Evolutionary conservation across 768 basidiomycete genomes (phyloP), one percentile per base, ranked within the genome.

Genomic region (Cystofilobasidium macerans): DNA sequence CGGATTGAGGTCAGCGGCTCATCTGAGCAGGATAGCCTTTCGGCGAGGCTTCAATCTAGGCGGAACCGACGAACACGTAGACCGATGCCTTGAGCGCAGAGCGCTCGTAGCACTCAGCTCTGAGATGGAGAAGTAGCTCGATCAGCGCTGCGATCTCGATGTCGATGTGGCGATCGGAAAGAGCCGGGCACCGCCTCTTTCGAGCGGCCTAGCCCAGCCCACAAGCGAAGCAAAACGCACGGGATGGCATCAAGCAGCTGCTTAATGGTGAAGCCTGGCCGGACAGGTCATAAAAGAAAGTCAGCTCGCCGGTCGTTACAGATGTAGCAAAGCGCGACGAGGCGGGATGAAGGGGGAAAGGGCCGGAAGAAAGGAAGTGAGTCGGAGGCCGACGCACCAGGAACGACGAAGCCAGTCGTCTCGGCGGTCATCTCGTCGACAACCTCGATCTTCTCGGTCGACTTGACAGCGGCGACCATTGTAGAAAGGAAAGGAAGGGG

Each of bases 91-190:
- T 81, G 72, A 92, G 67, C 4, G 89, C 87, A 0, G 89, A 93
- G 67, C 94, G 88, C 79, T 93, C 81, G 78, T 85, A 89, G 80
- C 94, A 97, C 77, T 90, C 90, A 13, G 86, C 73, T 83, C 75
- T 76, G 35, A 24, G 57, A 36, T 30, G 8, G 22, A n/a, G 33
- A 36, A n/a, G 9, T 4, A 58, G n/a, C 45, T 24, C 20, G 32
- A 57, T 24, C 26, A 40, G 3, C 35, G n/a, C 22, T 20, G 30
- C 20, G 45, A 36, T 38, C 36, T 38, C 3, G 38, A 45, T n/a
- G n/a, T 48, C 18, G 28, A 20, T 47, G 7, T 47, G 48, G n/a
- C 20, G 51, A 2, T 28, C 18, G 18, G 32, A 28, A 45, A 3
- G 24, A 18, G 26, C 9, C 33, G 8, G 38, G 24, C 20, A 53